Conservation (phyloP, 768 basidiomycete genomes). For the Podaxis sp. region DNA sequence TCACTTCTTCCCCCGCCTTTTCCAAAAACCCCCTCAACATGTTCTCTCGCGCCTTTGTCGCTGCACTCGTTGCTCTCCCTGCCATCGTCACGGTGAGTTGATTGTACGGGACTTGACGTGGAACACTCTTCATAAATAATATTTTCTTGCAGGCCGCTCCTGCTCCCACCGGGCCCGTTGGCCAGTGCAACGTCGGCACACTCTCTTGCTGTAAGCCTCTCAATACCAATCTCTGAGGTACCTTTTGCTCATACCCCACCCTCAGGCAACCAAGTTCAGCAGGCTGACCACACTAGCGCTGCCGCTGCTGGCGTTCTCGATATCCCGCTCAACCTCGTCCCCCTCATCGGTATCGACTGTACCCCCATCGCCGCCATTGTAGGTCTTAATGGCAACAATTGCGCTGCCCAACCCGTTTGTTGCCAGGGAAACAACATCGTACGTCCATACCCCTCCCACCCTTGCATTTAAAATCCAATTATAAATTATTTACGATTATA, state of each 20-base stretch:
- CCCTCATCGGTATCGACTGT: not conserved
- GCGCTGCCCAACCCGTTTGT: conserved; percentile 9
- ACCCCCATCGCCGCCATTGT: conserved; percentile 7
- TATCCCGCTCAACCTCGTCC: not conserved
- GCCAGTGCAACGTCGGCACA: conserved; percentile 7
- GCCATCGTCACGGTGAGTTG: conserved; percentile 1
- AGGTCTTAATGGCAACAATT: conserved; percentile 1
- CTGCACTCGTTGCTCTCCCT: conserved; percentile 8
- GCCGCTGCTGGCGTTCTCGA: not conserved
- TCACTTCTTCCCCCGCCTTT: not conserved
- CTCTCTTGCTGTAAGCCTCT: not conserved
- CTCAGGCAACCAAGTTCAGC: not conserved
- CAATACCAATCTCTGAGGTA: not conserved
- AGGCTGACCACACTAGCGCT: not conserved
- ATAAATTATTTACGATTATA: not conserved
- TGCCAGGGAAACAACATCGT: conserved; percentile 5
- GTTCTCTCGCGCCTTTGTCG: conserved; percentile 14
- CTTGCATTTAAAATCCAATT: not conserved
- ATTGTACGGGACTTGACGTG: too few species aligned
- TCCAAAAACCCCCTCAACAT: conserved; percentile 1
- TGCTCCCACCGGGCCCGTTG: not conserved
- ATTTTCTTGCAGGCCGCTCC: not conserved
- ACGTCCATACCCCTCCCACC: not conserved
- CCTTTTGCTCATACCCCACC: not conserved
- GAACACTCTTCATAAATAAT: not conserved